Evolutionary conservation across 805 yeast species (phyloP).

Genomic region (Saccharomycopsis synnaedendra): DNA sequence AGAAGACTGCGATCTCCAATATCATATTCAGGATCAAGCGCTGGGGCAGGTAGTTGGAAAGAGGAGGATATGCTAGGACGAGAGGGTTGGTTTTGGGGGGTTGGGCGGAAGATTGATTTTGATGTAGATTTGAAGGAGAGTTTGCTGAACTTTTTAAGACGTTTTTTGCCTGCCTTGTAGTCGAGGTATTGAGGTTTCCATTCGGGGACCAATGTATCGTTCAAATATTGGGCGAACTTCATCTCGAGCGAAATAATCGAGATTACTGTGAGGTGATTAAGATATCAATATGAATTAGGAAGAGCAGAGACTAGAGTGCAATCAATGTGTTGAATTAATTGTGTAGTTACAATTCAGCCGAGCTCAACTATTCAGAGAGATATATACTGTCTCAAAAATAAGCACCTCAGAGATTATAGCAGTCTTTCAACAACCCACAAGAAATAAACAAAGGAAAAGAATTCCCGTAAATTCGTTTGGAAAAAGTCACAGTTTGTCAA

Average conservation of each 20-base stretch:
- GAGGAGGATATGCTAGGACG: not conserved
- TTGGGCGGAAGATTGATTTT: not conserved
- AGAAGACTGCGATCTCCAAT: not conserved
- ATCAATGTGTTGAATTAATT: no score
- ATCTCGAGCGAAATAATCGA: not conserved
- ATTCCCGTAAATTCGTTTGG: no score
- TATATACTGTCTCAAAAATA: no score
- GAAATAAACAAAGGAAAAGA: no score
- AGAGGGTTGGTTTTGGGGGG: not conserved
- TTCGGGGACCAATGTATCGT: slow-evolving; percentile 28
- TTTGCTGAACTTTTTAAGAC: slow-evolving; percentile 30
- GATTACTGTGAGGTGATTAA: no score
- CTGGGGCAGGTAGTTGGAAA: not conserved
- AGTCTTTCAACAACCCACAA: no score
- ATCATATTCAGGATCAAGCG: not conserved
- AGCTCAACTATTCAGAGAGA: no score
- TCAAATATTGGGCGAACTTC: slow-evolving; percentile 17
- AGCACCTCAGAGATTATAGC: no score
- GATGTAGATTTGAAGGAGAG: not conserved
- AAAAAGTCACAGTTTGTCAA: no score
- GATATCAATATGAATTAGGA: no score
- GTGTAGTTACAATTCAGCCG: no score
- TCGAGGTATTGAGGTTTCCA: slow-evolving; percentile 32
- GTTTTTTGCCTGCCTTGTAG: slow-evolving; percentile 39
- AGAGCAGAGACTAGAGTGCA: no score